Conservation (phyloP, 768 basidiomycete species). For the Russula compacta region DNA sequence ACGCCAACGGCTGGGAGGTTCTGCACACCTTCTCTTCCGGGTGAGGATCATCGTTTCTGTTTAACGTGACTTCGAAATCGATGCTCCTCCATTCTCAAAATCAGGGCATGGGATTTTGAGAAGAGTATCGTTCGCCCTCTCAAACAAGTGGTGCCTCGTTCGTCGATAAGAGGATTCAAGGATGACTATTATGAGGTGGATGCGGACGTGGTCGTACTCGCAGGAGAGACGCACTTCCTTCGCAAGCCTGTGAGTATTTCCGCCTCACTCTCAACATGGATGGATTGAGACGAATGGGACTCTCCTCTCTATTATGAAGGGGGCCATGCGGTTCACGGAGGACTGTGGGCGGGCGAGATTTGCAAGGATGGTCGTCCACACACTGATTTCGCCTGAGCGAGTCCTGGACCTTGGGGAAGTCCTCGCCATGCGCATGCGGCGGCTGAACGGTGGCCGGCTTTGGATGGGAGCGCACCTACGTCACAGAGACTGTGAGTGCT, state of each 20-base stretch:
- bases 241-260: constrained; percentile 31
- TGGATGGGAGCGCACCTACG: constrained; percentile 39
- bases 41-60: constrained; percentile 26
- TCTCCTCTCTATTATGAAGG: not conserved
- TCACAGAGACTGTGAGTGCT: constrained; percentile 33
- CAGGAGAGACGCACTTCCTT: constrained; percentile 31
- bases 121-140: constrained; percentile 34
- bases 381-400: not conserved
- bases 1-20: constrained; percentile 33
- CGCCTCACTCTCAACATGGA: too few species aligned
- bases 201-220: constrained; percentile 33
- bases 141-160: constrained; percentile 29
- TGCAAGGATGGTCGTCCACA: constrained; percentile 8
- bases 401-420: constrained; percentile 25
- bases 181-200: constrained; percentile 32
- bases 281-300: too few species aligned
- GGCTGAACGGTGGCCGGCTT: constrained; percentile 26
- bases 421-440: constrained; percentile 29
- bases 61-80: not conserved
- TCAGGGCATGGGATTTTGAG: constrained; percentile 32
- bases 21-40: constrained; percentile 32
- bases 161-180: constrained; percentile 31
- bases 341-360: not conserved
- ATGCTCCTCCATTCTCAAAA: too few species aligned
- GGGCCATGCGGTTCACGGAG: constrained; percentile 15